Percentiles rank a stretch among this genome's conserved stretches.
These are phyloP conservation scores for Mucor indicus DNA, from an alignment of 371 early-diverging fungal genomes.

Conservation along the genomic window DNA sequence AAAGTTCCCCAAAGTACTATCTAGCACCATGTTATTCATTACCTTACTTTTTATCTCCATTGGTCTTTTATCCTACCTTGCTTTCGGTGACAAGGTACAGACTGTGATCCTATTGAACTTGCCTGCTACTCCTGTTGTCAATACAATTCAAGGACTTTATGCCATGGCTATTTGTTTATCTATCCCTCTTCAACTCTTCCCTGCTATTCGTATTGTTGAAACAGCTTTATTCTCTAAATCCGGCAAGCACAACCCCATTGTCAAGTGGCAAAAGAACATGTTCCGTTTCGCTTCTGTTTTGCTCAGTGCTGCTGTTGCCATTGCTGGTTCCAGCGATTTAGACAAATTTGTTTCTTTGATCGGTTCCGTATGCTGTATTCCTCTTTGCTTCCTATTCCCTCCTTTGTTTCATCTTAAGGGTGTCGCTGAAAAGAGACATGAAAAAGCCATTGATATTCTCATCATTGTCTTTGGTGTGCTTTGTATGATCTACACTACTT, in stretches of 20 bases:
- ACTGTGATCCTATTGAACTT: conserved; percentile 81
- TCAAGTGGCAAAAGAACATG: conserved; percentile 89
- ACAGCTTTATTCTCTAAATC: conserved; percentile 61
- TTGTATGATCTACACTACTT: conserved; percentile 76
- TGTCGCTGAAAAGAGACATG: conserved; percentile 38
- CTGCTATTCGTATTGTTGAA: conserved; percentile 87
- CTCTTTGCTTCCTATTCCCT: conserved; percentile 71
- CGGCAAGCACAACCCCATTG: conserved; percentile 58
- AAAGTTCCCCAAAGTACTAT: conserved; percentile 72
- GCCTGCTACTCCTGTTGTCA: conserved; percentile 59
- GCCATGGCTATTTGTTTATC: conserved; percentile 82
- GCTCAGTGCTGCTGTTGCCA: conserved; percentile 66
- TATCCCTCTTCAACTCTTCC: conserved; percentile 84
- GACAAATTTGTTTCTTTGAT: conserved; percentile 87
- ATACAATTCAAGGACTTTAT: conserved; percentile 73
- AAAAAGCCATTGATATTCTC: conserved; percentile 53
- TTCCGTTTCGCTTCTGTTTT: conserved; percentile 63
- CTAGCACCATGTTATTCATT: conserved; percentile 67
- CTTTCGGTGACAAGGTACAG: conserved; percentile 77
- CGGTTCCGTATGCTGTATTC: conserved; percentile 82
- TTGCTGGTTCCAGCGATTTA: conserved; percentile 67
- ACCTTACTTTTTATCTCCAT: conserved; percentile 69
- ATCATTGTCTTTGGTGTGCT: conserved; percentile 69
- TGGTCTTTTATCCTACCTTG: conserved; percentile 74
- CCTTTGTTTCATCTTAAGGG: conserved; percentile 77